phyloP scores from a whole-genome alignment of 495 filamentous ascomycete species.

The Clavariopsis aquatica region DNA sequence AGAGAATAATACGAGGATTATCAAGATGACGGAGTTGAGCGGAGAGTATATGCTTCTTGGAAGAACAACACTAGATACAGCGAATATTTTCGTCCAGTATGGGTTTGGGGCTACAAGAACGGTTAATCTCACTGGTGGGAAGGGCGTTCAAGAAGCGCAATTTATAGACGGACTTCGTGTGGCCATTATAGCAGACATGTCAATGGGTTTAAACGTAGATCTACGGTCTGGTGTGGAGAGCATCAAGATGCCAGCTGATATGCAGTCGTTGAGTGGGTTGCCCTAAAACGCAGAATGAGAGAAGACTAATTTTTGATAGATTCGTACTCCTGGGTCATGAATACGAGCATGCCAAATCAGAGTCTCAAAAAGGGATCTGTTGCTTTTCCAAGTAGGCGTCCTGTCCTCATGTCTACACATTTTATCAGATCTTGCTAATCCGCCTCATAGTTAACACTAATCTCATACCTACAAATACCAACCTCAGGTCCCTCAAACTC shows the following conservation, averaged over 20 bases:
- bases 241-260: background rate
- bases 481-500: background rate
- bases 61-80: background rate
- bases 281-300: too few species aligned
- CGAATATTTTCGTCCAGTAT: constrained; percentile 19
- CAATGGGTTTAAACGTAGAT: constrained; percentile 8
- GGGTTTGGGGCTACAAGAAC: constrained; percentile 7
- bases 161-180: constrained; percentile 13
- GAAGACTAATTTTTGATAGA: too few species aligned
- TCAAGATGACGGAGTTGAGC: constrained; percentile 8
- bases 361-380: background rate
- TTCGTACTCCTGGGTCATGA: constrained; percentile 12
- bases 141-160: constrained; percentile 15
- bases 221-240: background rate
- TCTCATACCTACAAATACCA: background rate
- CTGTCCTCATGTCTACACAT: too few species aligned
- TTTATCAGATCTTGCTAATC: too few species aligned
- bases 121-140: constrained; percentile 3
- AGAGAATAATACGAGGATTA: constrained; percentile 14
- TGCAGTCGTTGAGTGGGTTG: background rate
- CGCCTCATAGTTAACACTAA: too few species aligned
- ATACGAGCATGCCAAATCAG: constrained; percentile 4
- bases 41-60: constrained; percentile 19
- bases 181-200: background rate
- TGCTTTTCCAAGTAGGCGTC: background rate